Percentiles rank a stretch among this genome's conserved stretches.
phyloP scores from a whole-genome alignment of 116 monocot genomes.

The Posidonia oceanica region DNA sequence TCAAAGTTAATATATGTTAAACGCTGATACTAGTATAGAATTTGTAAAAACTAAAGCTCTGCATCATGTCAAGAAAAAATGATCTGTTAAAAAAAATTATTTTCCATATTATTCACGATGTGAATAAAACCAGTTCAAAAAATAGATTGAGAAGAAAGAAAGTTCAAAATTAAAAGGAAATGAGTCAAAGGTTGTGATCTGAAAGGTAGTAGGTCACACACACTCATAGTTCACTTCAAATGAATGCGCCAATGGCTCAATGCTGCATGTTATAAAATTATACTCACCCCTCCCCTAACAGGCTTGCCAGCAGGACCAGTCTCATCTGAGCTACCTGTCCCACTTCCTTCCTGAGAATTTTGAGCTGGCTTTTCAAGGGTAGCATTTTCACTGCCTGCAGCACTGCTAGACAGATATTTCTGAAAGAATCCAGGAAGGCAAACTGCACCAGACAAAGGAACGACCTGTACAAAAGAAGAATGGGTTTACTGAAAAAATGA shows the following conservation, averaged over 20 bases:
- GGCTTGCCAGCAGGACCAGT: slow-evolving; percentile 18
- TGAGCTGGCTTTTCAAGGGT: slow-evolving; percentile 1
- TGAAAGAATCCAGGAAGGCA: neutral
- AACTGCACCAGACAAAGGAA: neutral
- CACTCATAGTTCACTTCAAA: neutral
- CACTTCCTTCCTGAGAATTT: slow-evolving; percentile 9
- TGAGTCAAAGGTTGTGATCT: too few relatives aligned
- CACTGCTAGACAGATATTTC: neutral
- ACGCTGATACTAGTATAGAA: too few relatives aligned
- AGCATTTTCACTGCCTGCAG: slow-evolving; percentile 2
- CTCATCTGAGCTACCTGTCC: slow-evolving; percentile 3
- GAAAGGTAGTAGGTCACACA: neutral
- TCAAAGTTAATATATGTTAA: too few relatives aligned
- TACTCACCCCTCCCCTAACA: slow-evolving; percentile 17
- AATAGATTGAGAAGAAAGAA: neutral
- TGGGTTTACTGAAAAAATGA: too few relatives aligned
- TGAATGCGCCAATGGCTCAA: neutral
- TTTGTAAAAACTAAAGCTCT: too few relatives aligned
- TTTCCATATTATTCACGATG: too few relatives aligned
- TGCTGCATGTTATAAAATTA: neutral
- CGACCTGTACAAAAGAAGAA: slow-evolving; percentile 1
- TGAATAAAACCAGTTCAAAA: neutral
- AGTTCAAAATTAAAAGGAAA: too few relatives aligned
- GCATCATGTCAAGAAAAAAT: too few relatives aligned
- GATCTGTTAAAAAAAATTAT: too few relatives aligned